A percentile compares a stretch with the other conserved stretches of the same genome.
These are phyloP conservation scores for Phaeolepiota aurea DNA, from an alignment of 768 basidiomycete genomes.

Conservation along the genomic window DNA sequence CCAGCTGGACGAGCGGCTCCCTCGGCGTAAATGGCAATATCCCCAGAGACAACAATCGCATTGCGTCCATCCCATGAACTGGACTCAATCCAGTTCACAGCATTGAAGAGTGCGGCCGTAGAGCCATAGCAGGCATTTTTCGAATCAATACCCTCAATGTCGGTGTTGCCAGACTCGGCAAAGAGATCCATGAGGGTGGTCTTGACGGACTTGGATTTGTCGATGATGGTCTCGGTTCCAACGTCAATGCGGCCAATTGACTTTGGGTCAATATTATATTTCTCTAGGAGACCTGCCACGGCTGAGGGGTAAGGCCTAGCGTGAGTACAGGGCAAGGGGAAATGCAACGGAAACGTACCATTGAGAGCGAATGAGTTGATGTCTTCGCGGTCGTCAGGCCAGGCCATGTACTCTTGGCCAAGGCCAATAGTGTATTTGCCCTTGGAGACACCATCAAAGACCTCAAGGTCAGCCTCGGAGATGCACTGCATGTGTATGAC, in stretches of 20 bases:
- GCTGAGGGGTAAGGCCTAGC: slow-evolving; percentile 36
- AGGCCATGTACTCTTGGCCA: slow-evolving; percentile 97
- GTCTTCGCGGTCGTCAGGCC: slow-evolving; percentile 97
- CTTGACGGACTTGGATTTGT: slow-evolving; percentile 99
- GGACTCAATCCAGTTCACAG: slow-evolving; percentile 96
- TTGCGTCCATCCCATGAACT: slow-evolving; percentile 96
- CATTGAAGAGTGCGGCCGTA: slow-evolving; percentile 98
- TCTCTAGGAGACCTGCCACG: slow-evolving; percentile 82
- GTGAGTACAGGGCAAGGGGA: background rate
- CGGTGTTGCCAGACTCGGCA: slow-evolving; percentile 83
- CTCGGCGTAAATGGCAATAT: slow-evolving; percentile 97
- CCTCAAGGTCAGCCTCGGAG: slow-evolving; percentile 91
- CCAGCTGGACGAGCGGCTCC: slow-evolving; percentile 92
- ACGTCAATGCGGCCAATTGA: slow-evolving; percentile 97
- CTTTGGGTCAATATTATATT: slow-evolving; percentile 92
- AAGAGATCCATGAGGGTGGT: slow-evolving; percentile 99
- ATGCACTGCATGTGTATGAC: slow-evolving; percentile 73
- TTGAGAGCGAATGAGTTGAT: slow-evolving; percentile 97
- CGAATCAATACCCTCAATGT: slow-evolving; percentile 98
- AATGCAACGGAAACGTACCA: slow-evolving; percentile 39
- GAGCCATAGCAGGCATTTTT: slow-evolving; percentile 99
- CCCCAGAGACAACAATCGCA: slow-evolving; percentile 93
- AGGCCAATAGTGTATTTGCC: slow-evolving; percentile 99
- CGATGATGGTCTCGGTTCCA: slow-evolving; percentile 98
- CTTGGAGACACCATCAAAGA: slow-evolving; percentile 85